These are phyloP conservation scores for Amanita thiersii DNA, from an alignment of 768 basidiomycete species.

Conservation along the genomic window DNA sequence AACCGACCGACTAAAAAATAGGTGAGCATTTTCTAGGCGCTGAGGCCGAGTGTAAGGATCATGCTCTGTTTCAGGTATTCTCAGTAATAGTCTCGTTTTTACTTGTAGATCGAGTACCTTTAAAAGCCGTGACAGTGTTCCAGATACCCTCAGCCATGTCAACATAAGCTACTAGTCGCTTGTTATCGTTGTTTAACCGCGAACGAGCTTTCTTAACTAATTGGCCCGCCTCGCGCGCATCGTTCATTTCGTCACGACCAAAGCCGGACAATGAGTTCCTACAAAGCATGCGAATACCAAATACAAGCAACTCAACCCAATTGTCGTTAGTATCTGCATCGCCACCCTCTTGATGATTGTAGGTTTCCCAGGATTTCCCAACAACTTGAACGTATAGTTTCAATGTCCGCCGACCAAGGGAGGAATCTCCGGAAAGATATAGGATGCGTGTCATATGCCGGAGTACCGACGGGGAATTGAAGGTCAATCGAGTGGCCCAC, in stretches of 20 bases:
- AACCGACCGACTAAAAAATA: constrained; percentile 40
- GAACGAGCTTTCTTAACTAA: constrained; percentile 54
- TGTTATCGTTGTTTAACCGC: constrained; percentile 40
- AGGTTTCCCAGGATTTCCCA: constrained; percentile 70
- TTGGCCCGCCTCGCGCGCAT: constrained; percentile 53
- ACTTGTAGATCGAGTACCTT: constrained; percentile 43
- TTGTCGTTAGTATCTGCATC: constrained; percentile 57
- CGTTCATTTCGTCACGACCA: constrained; percentile 38
- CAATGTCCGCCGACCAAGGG: constrained; percentile 67
- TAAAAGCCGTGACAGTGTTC: constrained; percentile 56
- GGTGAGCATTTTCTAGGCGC: constrained; percentile 51
- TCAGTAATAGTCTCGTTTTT: too few species aligned
- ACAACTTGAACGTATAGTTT: constrained; percentile 80
- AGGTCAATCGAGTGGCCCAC: constrained; percentile 92
- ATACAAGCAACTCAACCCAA: constrained; percentile 74
- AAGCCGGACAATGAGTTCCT: constrained; percentile 23
- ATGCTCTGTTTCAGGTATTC: constrained; percentile 37
- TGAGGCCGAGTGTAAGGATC: constrained; percentile 52
- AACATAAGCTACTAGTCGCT: constrained; percentile 49
- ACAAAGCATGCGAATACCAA: constrained; percentile 74
- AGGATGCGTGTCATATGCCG: constrained; percentile 79
- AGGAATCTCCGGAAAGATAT: constrained; percentile 48
- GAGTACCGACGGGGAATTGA: constrained; percentile 81
- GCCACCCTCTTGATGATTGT: constrained; percentile 26
- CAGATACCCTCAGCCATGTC: constrained; percentile 69